Conservation (phyloP, 495 filamentous ascomycete species). For the Penicillium manginii region DNA sequence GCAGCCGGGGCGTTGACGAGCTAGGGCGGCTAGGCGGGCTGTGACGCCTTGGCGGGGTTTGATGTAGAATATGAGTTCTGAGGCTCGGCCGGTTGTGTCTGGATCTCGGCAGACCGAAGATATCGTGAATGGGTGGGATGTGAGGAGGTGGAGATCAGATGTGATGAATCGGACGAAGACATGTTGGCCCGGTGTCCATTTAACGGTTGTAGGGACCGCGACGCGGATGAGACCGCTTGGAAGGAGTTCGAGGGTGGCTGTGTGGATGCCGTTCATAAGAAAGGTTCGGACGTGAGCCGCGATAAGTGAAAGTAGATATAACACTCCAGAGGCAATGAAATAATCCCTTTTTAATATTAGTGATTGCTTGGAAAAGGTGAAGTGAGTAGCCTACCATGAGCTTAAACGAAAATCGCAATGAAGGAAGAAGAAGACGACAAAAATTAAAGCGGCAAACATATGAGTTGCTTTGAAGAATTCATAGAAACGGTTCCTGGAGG, state of each 20-base stretch:
- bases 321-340: conserved; percentile 57
- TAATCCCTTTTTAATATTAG: conserved; percentile 51
- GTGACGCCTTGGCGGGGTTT: conserved; percentile 48
- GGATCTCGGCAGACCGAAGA: conserved; percentile 40
- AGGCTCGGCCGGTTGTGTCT: conserved; percentile 22
- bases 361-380: neutral
- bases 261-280: conserved; percentile 49
- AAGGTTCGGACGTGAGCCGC: conserved; percentile 48
- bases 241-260: conserved; percentile 46
- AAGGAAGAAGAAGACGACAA: conserved; percentile 54
- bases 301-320: conserved; percentile 51
- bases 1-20: conserved; percentile 30
- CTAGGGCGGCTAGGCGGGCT: conserved; percentile 38
- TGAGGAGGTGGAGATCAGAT: conserved; percentile 43
- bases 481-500: conserved; percentile 48
- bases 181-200: conserved; percentile 55
- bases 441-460: conserved; percentile 47
- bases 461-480: conserved; percentile 60
- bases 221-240: conserved; percentile 48
- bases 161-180: conserved; percentile 53
- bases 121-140: conserved; percentile 58
- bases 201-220: conserved; percentile 46
- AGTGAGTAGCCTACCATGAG: conserved; percentile 48
- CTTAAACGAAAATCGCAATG: conserved; percentile 42
- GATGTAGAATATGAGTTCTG: conserved; percentile 49